Evolutionary conservation across 352 stramenopile genomes (phyloP), one percentile per base, ranked within the genome.

Genomic region (Phytophthora sansomeana): DNA sequence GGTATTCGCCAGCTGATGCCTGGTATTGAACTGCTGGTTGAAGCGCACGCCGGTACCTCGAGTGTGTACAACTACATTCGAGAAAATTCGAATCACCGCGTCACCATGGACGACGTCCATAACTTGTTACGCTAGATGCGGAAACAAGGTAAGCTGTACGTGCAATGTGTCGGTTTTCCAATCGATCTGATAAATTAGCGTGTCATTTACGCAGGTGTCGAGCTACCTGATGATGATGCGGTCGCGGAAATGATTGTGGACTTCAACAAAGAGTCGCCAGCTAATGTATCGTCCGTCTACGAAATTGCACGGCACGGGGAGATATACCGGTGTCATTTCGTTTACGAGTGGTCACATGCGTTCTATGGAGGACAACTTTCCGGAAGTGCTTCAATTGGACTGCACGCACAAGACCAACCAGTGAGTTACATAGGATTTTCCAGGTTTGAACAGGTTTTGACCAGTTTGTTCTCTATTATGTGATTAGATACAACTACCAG

Each of bases 1-100:
- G 48, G 58, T 67, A 67, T 67, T 60, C 58, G 49, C 39, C 58
- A 62, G 59, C 28, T 62, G 1, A 47, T 61, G 4, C 51, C 42
- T 3, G 59, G 59, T 1, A 44, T 68, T 21, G 17, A 68, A 19
- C 13, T 67, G 11, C 33, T 57, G n/a, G 17, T 62, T 3, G 19
- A 62, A 33, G 32, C 50, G 1, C 7, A 68, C 7, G 51, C 50
- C 5, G 49, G 49, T 1, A 48, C 38, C 2, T n/a, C 58, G 16
- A 53, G 49, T 16, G 13, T 67, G 1, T 60, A 60, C 41, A 24
- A 60, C 6, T 54, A 55, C 49, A 67, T 67, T 19, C 48, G 58
- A 7, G n/a, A 33, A 1, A 67, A 55, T 13, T 54, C 58, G 4
- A 55, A 53, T 9, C 41, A 54, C n/a, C 39, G 32, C 16, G 58